Percentiles rank a stretch among this genome's conserved stretches.
Evolutionary conservation across 805 yeast genomes (phyloP).

Genomic region (Pichia phayaonensis): DNA sequence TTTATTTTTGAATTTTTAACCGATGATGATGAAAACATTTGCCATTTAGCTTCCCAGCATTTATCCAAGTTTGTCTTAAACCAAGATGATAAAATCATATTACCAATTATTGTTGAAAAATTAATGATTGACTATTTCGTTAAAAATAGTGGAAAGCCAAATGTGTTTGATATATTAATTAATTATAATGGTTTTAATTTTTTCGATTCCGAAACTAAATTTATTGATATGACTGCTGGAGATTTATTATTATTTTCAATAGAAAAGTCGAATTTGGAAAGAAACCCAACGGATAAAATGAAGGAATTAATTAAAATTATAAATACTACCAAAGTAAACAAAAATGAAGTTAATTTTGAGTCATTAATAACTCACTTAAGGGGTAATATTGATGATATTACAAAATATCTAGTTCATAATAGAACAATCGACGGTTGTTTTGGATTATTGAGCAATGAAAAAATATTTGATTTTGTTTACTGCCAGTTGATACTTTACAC

Average conservation of each 20-base stretch:
- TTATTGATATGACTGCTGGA: constrained; percentile 15
- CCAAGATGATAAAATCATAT: constrained; percentile 6
- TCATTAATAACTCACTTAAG: not conserved
- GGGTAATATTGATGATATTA: constrained; percentile 5
- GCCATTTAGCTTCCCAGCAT: constrained; percentile 39
- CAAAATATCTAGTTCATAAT: constrained; percentile 2
- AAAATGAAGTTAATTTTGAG: not conserved
- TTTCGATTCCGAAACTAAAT: constrained; percentile 3
- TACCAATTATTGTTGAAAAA: constrained; percentile 29
- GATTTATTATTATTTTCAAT: constrained; percentile 44
- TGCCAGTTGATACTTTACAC: constrained; percentile 12
- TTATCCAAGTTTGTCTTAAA: constrained; percentile 28
- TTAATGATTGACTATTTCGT: constrained; percentile 14
- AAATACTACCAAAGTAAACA: not conserved
- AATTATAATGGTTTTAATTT: constrained; percentile 7
- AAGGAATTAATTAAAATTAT: constrained; percentile 9
- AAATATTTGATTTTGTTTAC: constrained; percentile 18
- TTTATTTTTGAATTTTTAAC: constrained; percentile 31
- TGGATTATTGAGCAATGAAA: constrained; percentile 24
- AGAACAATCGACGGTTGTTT: constrained; percentile 23
- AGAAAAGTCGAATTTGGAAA: constrained; percentile 63
- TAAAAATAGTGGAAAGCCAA: not conserved
- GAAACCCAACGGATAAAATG: constrained; percentile 34
- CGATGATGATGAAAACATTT: constrained; percentile 64
- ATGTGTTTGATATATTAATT: not conserved